Base-by-base conservation (phyloP, 1,139 yeast species). In the Blastobotrys arbuscula region DNA sequence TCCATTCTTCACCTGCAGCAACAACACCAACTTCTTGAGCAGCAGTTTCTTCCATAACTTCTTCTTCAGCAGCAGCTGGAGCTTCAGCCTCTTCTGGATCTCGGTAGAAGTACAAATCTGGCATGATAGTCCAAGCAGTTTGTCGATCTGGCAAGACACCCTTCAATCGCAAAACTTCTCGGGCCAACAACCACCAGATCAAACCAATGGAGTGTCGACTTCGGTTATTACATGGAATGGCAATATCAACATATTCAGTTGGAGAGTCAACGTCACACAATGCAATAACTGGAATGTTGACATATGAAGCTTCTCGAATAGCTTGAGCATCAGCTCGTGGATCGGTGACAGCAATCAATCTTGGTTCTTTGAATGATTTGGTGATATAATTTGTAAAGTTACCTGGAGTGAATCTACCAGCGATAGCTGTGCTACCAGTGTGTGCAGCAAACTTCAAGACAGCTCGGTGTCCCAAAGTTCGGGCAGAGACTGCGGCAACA, bases 381-480 rank as follows among this genome's bases (percentile, higher is more conserved):
- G 98, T 94, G 82, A 90, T 92, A 82, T 94, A 94, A 82, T 94
- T 94, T 75, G 99, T 94, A 90, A 94, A 94, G 82, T 87, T 84
- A 86, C 99, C 99, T 78, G 99, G 99, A 69, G 98, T 94, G 89
- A 94, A 94, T 81, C 99, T 90, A 78, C 98, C 98, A 68, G 98
- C 98, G 78, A 94, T 90, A 75, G 98, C 94, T 67, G 97, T 90
- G 65, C 98, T 96, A 77, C 98, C 97, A 68, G 98, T 90, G 92
- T 94, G 98, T 69, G 96, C 88, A 74, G 98, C 97, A 72, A 85
- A 94, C 82, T 94, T 94, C 76, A 94, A 84, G 65, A 90, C 98
- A 72, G 98, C 99, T 83, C 99, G 92, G 82, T 94, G 99, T 72
- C 98, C 99, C 79, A 87, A 92, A 68, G 97, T 90, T 84, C 98